Percentiles rank a stretch among this genome's conserved stretches.
Conservation (phyloP, 371 early-diverging fungal species). For the Capniomyces stellatus region DNA sequence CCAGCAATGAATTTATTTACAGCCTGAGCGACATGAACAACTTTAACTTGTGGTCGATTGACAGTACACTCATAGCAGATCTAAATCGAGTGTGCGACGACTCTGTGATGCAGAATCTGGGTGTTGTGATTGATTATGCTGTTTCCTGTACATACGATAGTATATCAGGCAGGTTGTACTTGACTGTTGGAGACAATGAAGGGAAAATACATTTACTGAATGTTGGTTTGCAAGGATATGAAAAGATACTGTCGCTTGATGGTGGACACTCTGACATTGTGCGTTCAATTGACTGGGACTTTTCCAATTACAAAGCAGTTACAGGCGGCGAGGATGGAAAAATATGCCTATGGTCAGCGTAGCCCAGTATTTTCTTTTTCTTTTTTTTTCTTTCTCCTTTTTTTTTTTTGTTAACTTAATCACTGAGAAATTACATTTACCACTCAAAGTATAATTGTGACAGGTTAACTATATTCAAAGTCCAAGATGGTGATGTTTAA, state of each 20-base stretch:
- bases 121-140: constrained; percentile 56
- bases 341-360: constrained; percentile 41
- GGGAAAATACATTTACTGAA: constrained; percentile 52
- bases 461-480: no score
- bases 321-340: constrained; percentile 62
- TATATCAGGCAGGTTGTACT: constrained; percentile 43
- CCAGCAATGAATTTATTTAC: constrained; percentile 64
- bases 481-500: no score
- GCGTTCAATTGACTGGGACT: constrained; percentile 47
- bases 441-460: no score
- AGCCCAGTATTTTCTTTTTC: no score
- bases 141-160: constrained; percentile 63
- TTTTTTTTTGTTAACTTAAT: no score
- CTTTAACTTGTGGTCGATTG: constrained; percentile 40
- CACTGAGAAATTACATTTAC: no score
- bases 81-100: constrained; percentile 58
- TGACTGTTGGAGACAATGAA: constrained; percentile 57
- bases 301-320: constrained; percentile 29
- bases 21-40: constrained; percentile 76
- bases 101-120: constrained; percentile 9
- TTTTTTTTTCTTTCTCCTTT: no score
- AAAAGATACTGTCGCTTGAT: constrained; percentile 24
- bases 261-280: constrained; percentile 52
- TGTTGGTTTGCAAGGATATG: constrained; percentile 46
- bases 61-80: constrained; percentile 35